A percentile compares a stretch with the other conserved stretches of the same genome.
Conservation (phyloP, 352 stramenopile species). For the Pythium diclinum region DNA sequence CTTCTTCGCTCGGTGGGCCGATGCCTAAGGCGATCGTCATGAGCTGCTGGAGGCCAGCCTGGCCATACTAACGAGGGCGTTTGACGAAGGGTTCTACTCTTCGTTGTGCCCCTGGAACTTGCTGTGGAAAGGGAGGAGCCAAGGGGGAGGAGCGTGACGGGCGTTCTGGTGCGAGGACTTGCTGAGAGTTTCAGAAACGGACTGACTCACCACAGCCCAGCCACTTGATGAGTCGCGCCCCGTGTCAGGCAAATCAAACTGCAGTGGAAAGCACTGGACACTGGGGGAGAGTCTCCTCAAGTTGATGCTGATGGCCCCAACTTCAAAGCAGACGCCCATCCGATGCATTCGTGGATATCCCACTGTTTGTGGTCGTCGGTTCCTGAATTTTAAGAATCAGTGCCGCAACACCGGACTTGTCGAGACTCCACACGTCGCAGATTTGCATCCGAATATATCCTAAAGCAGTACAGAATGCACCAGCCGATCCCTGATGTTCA, state of each 20-base stretch:
- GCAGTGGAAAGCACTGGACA: background rate
- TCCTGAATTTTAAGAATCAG: background rate
- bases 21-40: background rate
- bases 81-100: background rate
- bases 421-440: background rate
- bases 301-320: background rate
- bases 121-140: background rate
- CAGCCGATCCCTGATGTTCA: constrained; percentile 6
- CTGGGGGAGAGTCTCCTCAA: background rate
- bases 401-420: background rate
- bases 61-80: background rate
- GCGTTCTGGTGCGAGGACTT: background rate
- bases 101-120: background rate
- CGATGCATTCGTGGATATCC: background rate
- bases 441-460: background rate
- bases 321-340: background rate
- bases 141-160: background rate
- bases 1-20: background rate
- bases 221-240: constrained; percentile 9
- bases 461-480: background rate
- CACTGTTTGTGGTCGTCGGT: background rate
- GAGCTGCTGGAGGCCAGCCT: background rate
- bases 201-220: constrained; percentile 6
- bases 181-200: background rate
- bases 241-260: background rate